Percentiles rank a stretch among this genome's conserved stretches.
Conservation (phyloP, 371 early-diverging fungal genomes). For the Mortierella sp. region DNA sequence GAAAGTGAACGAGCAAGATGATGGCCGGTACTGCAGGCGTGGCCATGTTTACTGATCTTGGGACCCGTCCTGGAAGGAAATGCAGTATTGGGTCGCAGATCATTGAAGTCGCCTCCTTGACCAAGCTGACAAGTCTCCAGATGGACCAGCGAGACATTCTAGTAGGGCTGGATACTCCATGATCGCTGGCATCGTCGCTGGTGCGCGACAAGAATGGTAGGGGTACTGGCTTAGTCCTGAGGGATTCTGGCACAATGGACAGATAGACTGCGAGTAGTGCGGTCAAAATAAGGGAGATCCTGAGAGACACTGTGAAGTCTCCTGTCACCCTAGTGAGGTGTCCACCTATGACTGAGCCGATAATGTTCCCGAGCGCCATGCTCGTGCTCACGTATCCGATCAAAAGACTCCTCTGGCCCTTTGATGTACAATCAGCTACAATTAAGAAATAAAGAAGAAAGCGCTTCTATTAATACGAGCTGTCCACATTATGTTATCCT, state of each 20-base stretch:
- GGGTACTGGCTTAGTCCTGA: background rate
- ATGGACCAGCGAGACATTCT: background rate
- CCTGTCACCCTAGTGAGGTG: conserved; percentile 5
- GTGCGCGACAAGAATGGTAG: background rate
- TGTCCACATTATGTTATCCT: background rate
- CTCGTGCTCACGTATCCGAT: conserved; percentile 10
- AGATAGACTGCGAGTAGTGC: background rate
- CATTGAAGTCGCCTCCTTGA: background rate
- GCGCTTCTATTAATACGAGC: background rate
- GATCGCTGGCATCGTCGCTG: background rate
- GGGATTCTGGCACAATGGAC: conserved; percentile 18
- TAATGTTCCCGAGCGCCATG: conserved; percentile 5
- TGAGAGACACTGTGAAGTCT: background rate
- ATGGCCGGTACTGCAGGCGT: background rate
- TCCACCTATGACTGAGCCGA: conserved; percentile 19
- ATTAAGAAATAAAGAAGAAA: background rate
- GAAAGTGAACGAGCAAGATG: background rate
- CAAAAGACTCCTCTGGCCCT: conserved; percentile 5
- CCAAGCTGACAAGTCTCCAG: background rate
- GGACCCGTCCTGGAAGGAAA: conserved; percentile 13
- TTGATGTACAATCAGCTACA: conserved; percentile 25
- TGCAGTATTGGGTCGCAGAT: conserved; percentile 8
- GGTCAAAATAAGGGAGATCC: background rate
- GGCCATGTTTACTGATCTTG: background rate
- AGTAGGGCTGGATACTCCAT: background rate